Evolutionary conservation across 2,329 filamentous ascomycete genomes (phyloP).

Genomic region (Penicillium hesseltinei): DNA sequence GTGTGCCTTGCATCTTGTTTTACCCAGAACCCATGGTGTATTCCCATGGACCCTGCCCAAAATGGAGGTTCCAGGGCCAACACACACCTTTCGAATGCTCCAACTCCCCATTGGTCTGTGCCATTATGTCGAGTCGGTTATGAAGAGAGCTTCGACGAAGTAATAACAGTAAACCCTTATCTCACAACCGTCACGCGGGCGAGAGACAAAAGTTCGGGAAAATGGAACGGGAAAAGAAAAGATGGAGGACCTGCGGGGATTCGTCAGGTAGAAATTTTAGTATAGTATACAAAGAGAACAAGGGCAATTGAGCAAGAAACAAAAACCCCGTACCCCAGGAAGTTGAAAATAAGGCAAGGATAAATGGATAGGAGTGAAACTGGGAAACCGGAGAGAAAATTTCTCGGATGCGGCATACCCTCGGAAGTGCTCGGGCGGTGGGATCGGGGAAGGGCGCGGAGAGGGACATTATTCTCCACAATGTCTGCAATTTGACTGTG

Average conservation of each 20-base stretch:
- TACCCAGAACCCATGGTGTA: constrained; percentile 7
- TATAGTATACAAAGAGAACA: constrained; percentile 33
- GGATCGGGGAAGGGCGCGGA: constrained; percentile 26
- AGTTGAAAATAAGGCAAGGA: constrained; percentile 24
- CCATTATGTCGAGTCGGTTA: constrained; percentile 33
- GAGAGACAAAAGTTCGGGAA: constrained; percentile 17
- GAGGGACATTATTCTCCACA: constrained; percentile 21
- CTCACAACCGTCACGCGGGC: constrained; percentile 18
- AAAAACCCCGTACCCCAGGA: constrained; percentile 37
- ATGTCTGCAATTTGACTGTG: neutral
- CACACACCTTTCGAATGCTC: constrained; percentile 42
- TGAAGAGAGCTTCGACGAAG: constrained; percentile 19
- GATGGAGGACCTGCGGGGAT: constrained; percentile 20
- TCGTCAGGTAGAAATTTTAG: constrained; percentile 20
- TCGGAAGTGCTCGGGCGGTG: constrained; percentile 42
- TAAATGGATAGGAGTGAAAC: constrained; percentile 26
- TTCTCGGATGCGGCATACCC: constrained; percentile 43
- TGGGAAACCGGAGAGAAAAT: constrained; percentile 39
- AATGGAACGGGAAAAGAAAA: constrained; percentile 16
- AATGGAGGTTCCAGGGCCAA: constrained; percentile 2
- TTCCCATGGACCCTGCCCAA: constrained; percentile 11
- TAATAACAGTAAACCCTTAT: constrained; percentile 21
- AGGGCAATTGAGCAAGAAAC: constrained; percentile 33
- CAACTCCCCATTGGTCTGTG: constrained; percentile 39
- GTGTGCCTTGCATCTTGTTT: neutral